Evolutionary conservation across 2,329 filamentous ascomycete genomes (phyloP).

Genomic region (Penicillium italicum): DNA sequence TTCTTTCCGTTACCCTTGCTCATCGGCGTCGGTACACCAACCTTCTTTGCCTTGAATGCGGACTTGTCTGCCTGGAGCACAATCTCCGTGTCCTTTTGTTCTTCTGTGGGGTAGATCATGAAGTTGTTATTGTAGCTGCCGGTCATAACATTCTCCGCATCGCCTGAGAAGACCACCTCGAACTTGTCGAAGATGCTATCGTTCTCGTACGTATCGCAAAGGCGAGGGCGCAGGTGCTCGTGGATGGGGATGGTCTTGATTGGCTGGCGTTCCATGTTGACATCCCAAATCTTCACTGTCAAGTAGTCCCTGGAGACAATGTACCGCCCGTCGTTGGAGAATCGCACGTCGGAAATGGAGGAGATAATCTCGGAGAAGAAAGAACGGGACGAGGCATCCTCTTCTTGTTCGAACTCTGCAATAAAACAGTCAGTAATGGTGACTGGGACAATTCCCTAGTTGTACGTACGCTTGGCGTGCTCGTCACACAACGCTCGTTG

Average conservation of each 20-base stretch:
- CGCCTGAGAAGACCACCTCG: constrained; percentile 96
- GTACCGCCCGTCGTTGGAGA: constrained; percentile 93
- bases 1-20: constrained; percentile 81
- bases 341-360: constrained; percentile 96
- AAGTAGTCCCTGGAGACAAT: constrained; percentile 97
- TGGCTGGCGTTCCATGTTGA: constrained; percentile 97
- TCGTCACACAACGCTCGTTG: constrained; percentile 94
- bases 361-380: constrained; percentile 99
- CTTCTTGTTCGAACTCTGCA: constrained; percentile 96
- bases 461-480: constrained; percentile 79
- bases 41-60: constrained; percentile 99
- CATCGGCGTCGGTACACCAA: constrained; percentile 95
- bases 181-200: constrained; percentile 99
- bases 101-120: constrained; percentile 98
- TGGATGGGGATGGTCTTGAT: constrained; percentile 99
- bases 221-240: constrained; percentile 85
- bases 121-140: constrained; percentile 99
- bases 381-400: constrained; percentile 91
- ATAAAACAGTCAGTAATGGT: not conserved
- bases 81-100: constrained; percentile 93
- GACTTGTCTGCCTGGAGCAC: constrained; percentile 98
- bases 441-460: constrained; percentile 7
- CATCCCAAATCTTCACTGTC: constrained; percentile 99
- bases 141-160: constrained; percentile 99
- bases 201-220: constrained; percentile 99